Base-by-base conservation (phyloP, 768 basidiomycete species). In the Tulasnella calospora region DNA sequence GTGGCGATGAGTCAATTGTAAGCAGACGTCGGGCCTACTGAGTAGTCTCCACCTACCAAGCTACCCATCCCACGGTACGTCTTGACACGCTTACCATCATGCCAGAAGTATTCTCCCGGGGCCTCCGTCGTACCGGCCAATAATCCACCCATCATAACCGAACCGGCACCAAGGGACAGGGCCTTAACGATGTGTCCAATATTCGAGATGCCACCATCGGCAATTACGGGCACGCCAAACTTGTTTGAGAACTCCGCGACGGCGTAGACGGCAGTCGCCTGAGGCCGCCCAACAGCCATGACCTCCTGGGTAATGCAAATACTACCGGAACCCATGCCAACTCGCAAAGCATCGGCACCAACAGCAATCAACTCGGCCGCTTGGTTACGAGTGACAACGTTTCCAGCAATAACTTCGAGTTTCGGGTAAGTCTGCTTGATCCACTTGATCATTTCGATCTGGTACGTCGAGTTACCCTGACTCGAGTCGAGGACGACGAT, bases 231-330 rank as follows among this genome's bases (percentile, higher is more conserved):
- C 0, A 99, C 92, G 38, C 97, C 98, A 84, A 99, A 99, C 83
- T 92, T 91, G 85, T 83, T 88, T 15, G 96, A 90, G 82, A 99
- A 98, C 86, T 99, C 96, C 36, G 96, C 90, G 17, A 99, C 97
- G 61, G 94, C 91, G 83, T 93, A 94, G n/a, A 99, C 95, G n/a
- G 97, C 97, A 0, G 96, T 96, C 2, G 96, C 98, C 84, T 99
- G 98, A 0, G 97, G 98, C 21, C 98, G 90, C 19, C 98, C 98
- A 74, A 99, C 97, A 13, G 98, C 98, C 94, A 98, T 99, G 82
- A 99, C 93, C 83, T 99, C 98, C 85, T 99, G 98, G 8, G 98
- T 99, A 86, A 99, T 99, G 84, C 98, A 99, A 83, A 99, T 99
- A 7, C 95, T 97, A 12, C 98, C 98, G 10, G 92, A 94, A 47